Conservation (phyloP, 192 early-diverging fungal species). For the Chytriomyces confervae region DNA sequence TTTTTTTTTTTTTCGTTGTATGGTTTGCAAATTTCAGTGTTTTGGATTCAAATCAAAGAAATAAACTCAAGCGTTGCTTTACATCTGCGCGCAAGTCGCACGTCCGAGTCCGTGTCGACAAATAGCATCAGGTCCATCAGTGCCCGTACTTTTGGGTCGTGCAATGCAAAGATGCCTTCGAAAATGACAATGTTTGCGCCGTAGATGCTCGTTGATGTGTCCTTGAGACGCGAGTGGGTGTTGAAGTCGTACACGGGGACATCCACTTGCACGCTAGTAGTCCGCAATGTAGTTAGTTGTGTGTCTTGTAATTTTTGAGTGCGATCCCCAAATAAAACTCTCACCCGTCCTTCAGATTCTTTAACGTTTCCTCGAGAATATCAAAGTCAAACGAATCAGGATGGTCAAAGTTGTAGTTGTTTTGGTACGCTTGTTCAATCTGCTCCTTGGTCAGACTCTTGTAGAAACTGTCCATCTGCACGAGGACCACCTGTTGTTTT, state of each 20-base stretch:
- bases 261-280: slow-evolving; percentile 64
- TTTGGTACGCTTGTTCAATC: slow-evolving; percentile 47
- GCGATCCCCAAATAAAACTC: background rate
- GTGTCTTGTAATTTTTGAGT: background rate
- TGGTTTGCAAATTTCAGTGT: background rate
- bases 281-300: slow-evolving; percentile 7
- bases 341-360: slow-evolving; percentile 80
- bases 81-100: slow-evolving; percentile 86
- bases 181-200: slow-evolving; percentile 96
- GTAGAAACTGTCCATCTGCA: slow-evolving; percentile 98
- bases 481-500: slow-evolving; percentile 75
- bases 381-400: slow-evolving; percentile 90
- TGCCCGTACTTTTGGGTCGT: slow-evolving; percentile 78
- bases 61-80: slow-evolving; percentile 30
- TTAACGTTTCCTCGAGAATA: slow-evolving; percentile 69
- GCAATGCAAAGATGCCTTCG: slow-evolving; percentile 97
- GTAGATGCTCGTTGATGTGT: slow-evolving; percentile 73
- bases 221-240: slow-evolving; percentile 75
- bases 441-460: slow-evolving; percentile 81
- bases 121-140: slow-evolving; percentile 85
- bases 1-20: slow-evolving; percentile 34
- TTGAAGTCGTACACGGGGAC: slow-evolving; percentile 93
- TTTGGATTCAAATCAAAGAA: background rate
- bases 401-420: slow-evolving; percentile 93
- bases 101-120: slow-evolving; percentile 94